A percentile compares a stretch with the other conserved stretches of the same genome.
phyloP scores from a whole-genome alignment of 768 basidiomycete species.

The Nevesoporus exiguus region DNA sequence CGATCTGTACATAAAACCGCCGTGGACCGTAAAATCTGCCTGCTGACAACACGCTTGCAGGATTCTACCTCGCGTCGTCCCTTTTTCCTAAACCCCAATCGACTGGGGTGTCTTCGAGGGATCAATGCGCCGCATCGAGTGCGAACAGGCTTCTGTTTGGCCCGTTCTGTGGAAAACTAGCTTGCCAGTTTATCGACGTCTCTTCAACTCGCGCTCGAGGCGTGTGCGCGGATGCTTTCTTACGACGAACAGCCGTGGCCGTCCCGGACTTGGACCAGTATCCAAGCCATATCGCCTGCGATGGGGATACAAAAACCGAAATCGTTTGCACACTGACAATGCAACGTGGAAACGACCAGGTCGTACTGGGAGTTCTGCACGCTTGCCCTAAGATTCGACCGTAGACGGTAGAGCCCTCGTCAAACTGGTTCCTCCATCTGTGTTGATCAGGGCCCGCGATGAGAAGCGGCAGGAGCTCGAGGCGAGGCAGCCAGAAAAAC shows the following conservation, averaged over 20 bases:
- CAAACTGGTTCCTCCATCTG: constrained; percentile 81
- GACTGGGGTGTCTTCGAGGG: constrained; percentile 10
- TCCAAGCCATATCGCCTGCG: constrained; percentile 94
- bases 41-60: constrained; percentile 41
- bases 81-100: constrained; percentile 53
- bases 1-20: too few species aligned
- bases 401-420: constrained; percentile 93
- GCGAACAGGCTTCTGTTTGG: constrained; percentile 65
- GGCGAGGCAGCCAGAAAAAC: constrained; percentile 81
- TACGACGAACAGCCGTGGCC: constrained; percentile 52
- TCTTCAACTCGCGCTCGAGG: constrained; percentile 56
- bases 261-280: constrained; percentile 79
- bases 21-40: background rate
- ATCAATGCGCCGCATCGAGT: too few species aligned
- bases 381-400: constrained; percentile 65
- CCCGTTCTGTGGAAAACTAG: constrained; percentile 89
- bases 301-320: constrained; percentile 87
- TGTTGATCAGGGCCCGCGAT: constrained; percentile 80
- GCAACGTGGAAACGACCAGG: constrained; percentile 26
- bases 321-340: constrained; percentile 77
- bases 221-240: constrained; percentile 81
- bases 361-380: constrained; percentile 67
- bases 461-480: constrained; percentile 76
- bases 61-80: constrained; percentile 76
- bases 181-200: constrained; percentile 78